Conservation (phyloP, 176 grass and related monocot genomes). For the Olyra latifolia region DNA sequence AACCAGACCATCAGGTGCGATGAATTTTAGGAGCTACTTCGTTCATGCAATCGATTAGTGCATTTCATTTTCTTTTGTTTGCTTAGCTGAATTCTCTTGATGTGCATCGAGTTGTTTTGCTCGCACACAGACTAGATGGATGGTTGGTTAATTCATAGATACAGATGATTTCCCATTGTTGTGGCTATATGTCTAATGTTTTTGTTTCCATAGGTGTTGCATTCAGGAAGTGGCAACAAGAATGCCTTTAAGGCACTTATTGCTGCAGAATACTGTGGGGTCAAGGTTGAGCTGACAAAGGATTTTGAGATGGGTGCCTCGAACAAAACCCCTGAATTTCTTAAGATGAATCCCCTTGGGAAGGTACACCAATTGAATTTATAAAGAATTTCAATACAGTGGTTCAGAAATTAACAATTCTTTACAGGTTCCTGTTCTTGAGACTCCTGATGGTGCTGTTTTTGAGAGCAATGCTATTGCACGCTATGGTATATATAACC, state of each 20-base stretch:
- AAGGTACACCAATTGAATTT: constrained; percentile 50
- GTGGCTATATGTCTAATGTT: background rate
- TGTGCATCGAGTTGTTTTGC: background rate
- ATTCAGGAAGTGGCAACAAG: constrained; percentile 61
- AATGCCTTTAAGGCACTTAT: constrained; percentile 92
- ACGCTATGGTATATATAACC: constrained; percentile 58
- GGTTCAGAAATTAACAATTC: background rate
- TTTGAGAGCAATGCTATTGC: constrained; percentile 98
- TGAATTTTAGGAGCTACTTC: background rate
- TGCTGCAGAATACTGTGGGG: constrained; percentile 77
- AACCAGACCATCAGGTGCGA: too few species aligned
- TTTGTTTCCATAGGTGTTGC: constrained; percentile 47
- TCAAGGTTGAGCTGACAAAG: constrained; percentile 73
- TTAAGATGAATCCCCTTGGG: constrained; percentile 96
- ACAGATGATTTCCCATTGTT: background rate
- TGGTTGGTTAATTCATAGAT: background rate
- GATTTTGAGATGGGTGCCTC: constrained; percentile 91
- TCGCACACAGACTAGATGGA: background rate
- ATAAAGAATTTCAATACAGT: background rate
- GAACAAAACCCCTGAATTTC: constrained; percentile 93
- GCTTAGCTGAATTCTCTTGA: background rate
- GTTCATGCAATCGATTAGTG: background rate
- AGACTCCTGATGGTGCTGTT: constrained; percentile 87
- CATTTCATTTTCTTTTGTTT: background rate
- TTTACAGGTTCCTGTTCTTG: constrained; percentile 78